Evolutionary conservation across 177 flowering plant genomes (phyloP), one percentile per base, ranked within the genome.

Genomic region (Vitis hybrid): DNA sequence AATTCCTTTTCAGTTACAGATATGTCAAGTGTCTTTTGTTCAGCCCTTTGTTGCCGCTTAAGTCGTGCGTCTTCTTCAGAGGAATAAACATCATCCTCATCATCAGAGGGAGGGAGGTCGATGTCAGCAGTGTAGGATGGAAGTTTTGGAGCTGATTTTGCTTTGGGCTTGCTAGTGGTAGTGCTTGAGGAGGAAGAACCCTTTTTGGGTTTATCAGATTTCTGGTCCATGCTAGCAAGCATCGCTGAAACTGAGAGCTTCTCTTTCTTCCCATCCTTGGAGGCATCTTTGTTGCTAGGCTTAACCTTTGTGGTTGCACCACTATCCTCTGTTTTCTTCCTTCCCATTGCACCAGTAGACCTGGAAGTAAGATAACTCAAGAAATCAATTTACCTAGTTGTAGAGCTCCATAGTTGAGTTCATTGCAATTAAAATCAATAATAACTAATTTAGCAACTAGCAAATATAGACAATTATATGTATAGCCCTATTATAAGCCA

Each of bases 61-160:
- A 52, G 30, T 34, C 62, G 67, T 23, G 62, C 65, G 0, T 76
- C 83, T 68, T 72, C 86, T 17, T 63, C 84, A 26, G 81, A 73
- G 12, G 14, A 78, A 69, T 57, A 51, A 3, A 50, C 80, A 15
- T 83, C 91, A 10, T 88, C 91, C 34, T 87, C 91, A 5, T 88
- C 94, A 72, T 88, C 91, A 15, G 93, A 88, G 3, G 94, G 89
- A 65, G 94, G 94, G 18, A 89, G 89, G 81, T 89, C 94, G 64
- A 89, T 79, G n/a, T 73, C 89, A 59, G 85, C 94, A 10, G 78
- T 79, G 67, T 89, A 89, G 30, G 90, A 76, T 14, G 83, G 32
- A 14, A 11, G 55, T 72, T 84, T 84, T 62, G 82, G 64, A 54
- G 76, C 73, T 2, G 77, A 74, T 68, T 83, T 88, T 2, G 81